Conservation (phyloP, 495 filamentous ascomycete species). For the Podospora conica region DNA sequence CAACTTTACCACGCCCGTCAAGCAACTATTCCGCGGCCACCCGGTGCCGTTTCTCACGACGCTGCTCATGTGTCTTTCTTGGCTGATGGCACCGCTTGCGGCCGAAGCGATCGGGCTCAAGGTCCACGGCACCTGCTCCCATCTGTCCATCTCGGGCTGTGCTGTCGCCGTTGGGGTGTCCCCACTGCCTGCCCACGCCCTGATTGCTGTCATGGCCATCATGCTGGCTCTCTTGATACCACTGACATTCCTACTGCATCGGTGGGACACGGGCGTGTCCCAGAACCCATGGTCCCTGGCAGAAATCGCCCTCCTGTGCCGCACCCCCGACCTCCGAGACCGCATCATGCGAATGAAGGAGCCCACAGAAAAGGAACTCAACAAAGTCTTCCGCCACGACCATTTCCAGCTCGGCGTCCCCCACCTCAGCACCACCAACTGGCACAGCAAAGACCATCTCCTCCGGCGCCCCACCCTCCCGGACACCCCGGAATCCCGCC, state of each 20-base stretch:
- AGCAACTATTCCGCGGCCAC: slow-evolving; percentile 2
- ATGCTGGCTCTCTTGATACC: slow-evolving; percentile 6
- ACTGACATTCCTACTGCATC: slow-evolving; percentile 18
- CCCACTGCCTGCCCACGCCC: slow-evolving; percentile 17
- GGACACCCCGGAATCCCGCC: too few species aligned
- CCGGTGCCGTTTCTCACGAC: slow-evolving; percentile 3
- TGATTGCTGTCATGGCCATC: slow-evolving; percentile 19
- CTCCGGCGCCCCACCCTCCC: not conserved
- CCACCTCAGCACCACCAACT: not conserved
- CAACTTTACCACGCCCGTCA: slow-evolving; percentile 1
- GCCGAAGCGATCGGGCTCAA: slow-evolving; percentile 9
- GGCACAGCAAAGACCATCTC: not conserved
- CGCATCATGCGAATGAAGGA: slow-evolving; percentile 9
- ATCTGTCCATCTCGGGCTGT: slow-evolving; percentile 9
- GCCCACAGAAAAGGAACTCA: slow-evolving; percentile 2
- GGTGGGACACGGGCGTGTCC: slow-evolving; percentile 27
- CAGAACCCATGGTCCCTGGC: slow-evolving; percentile 28
- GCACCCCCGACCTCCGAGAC: slow-evolving; percentile 19
- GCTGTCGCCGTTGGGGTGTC: slow-evolving; percentile 7
- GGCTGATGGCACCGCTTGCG: slow-evolving; percentile 9
- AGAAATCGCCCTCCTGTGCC: slow-evolving; percentile 22
- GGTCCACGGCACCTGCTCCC: slow-evolving; percentile 8
- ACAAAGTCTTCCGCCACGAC: slow-evolving; percentile 9
- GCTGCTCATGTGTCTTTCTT: slow-evolving; percentile 5
- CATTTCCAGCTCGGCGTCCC: not conserved